Conservation (phyloP, 805 yeast genomes). For the Kurtzmaniella fragi region DNA sequence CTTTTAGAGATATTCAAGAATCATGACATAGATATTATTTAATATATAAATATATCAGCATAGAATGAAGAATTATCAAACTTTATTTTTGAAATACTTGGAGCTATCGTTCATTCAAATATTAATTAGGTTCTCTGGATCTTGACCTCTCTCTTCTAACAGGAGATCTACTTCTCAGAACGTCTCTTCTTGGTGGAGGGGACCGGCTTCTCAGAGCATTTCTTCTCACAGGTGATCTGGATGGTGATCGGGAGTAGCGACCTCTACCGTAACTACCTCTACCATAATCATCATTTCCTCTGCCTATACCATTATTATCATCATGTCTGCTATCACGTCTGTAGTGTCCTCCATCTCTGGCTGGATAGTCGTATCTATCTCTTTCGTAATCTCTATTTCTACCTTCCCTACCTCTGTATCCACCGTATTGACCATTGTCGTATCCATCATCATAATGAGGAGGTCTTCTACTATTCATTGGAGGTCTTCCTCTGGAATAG, state of each 20-base stretch:
- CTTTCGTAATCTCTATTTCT: constrained; percentile 7
- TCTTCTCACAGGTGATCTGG: constrained; percentile 21
- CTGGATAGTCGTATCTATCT: constrained; percentile 7
- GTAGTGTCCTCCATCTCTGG: constrained; percentile 10
- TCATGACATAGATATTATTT: too few relatives aligned
- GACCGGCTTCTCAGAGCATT: constrained; percentile 18
- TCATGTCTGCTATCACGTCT: constrained; percentile 6
- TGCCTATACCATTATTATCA: constrained; percentile 10
- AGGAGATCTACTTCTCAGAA: constrained; percentile 8
- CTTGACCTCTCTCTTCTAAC: constrained; percentile 5
- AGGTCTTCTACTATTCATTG: constrained; percentile 13
- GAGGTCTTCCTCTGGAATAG: constrained; percentile 10
- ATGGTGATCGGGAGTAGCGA: constrained; percentile 27
- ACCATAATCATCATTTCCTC: constrained; percentile 7
- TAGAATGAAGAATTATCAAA: too few relatives aligned
- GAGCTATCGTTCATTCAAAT: too few relatives aligned
- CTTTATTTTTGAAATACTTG: too few relatives aligned
- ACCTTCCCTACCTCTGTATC: constrained; percentile 4
- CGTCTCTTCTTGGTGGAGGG: constrained; percentile 29
- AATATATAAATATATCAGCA: too few relatives aligned
- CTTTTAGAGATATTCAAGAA: too few relatives aligned
- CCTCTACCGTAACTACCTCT: constrained; percentile 10
- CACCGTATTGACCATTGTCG: constrained; percentile 9
- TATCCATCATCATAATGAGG: constrained; percentile 13
- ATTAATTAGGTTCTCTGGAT: too few relatives aligned